Evolutionary conservation across 2,329 filamentous ascomycete genomes (phyloP).

Genomic region (Emergomyces orientalis): DNA sequence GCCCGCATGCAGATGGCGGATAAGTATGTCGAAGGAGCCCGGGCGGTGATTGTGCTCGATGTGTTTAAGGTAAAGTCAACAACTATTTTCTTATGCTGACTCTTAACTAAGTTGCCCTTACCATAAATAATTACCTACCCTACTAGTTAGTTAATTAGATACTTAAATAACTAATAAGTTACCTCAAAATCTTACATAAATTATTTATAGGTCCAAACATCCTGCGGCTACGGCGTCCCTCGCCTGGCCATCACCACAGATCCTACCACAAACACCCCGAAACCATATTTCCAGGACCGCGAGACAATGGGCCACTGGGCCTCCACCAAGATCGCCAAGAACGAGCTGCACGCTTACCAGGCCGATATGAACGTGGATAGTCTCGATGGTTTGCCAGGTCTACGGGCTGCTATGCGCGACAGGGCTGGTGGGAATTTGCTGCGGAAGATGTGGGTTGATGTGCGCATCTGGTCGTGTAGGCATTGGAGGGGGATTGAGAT

Average conservation of each 20-base stretch:
- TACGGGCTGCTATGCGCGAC: conserved; percentile 45
- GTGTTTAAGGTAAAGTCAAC: conserved; percentile 45
- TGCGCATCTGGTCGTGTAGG: conserved; percentile 19
- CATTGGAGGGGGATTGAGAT: conserved; percentile 19
- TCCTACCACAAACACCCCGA: conserved; percentile 17
- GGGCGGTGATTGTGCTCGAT: conserved; percentile 53
- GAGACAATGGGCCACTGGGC: conserved; percentile 48
- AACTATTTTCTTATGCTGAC: background rate
- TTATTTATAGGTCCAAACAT: conserved; percentile 47
- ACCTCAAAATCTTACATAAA: background rate
- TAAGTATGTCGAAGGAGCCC: conserved; percentile 38
- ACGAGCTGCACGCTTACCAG: conserved; percentile 48
- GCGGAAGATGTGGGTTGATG: conserved; percentile 38
- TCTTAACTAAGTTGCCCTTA: too few species aligned
- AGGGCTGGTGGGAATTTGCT: conserved; percentile 26
- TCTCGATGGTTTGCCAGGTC: conserved; percentile 51
- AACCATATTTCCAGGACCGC: conserved; percentile 42
- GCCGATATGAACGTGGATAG: conserved; percentile 46
- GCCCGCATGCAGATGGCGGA: conserved; percentile 38
- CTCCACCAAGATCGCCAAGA: conserved; percentile 41
- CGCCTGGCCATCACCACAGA: conserved; percentile 38
- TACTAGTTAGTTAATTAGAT: too few species aligned
- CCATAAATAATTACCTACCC: too few species aligned
- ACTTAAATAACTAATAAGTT: too few species aligned
- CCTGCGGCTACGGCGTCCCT: conserved; percentile 58